A percentile compares a stretch with the other conserved stretches of the same genome.
Conservation (phyloP, 495 filamentous ascomycete genomes). For the Podospora sp. region DNA sequence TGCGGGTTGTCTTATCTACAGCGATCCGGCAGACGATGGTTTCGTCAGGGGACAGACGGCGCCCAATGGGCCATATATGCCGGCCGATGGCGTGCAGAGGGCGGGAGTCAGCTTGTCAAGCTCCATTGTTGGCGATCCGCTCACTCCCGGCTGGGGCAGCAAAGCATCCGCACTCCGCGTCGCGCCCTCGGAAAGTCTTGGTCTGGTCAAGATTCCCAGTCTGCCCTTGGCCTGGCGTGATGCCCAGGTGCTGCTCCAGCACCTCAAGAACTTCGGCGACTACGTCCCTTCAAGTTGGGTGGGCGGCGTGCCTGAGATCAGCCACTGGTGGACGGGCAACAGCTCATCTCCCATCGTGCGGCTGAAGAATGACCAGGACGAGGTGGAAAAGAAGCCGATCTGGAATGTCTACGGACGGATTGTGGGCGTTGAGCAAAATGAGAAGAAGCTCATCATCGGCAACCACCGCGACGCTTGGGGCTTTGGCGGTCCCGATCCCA, state of each 20-base stretch:
- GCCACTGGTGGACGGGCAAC: conserved; percentile 84
- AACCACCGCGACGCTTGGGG: conserved; percentile 95
- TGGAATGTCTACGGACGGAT: conserved; percentile 89
- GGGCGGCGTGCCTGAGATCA: conserved; percentile 70
- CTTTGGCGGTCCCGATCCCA: conserved; percentile 82
- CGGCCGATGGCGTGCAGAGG: conserved; percentile 77
- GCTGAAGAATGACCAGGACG: conserved; percentile 87
- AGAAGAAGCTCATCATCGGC: conserved; percentile 88
- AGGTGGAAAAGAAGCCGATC: conserved; percentile 77
- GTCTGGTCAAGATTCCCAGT: conserved; percentile 80
- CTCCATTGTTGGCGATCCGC: conserved; percentile 83
- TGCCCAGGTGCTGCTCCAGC: conserved; percentile 75
- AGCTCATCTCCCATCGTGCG: conserved; percentile 73
- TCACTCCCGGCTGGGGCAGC: conserved; percentile 85
- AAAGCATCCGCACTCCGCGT: conserved; percentile 67
- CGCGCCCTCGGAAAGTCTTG: conserved; percentile 68
- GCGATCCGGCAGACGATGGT: conserved; percentile 80
- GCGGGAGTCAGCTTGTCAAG: conserved; percentile 82
- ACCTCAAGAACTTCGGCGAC: conserved; percentile 74
- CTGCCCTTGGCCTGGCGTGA: conserved; percentile 87
- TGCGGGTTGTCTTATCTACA: conserved; percentile 87
- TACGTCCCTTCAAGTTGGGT: conserved; percentile 73
- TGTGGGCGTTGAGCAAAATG: conserved; percentile 73
- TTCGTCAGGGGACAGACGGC: conserved; percentile 68
- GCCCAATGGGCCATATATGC: conserved; percentile 76